These are phyloP conservation scores for Aphanocladium album DNA, from an alignment of 2,329 filamentous ascomycete genomes.

Conservation along the genomic window DNA sequence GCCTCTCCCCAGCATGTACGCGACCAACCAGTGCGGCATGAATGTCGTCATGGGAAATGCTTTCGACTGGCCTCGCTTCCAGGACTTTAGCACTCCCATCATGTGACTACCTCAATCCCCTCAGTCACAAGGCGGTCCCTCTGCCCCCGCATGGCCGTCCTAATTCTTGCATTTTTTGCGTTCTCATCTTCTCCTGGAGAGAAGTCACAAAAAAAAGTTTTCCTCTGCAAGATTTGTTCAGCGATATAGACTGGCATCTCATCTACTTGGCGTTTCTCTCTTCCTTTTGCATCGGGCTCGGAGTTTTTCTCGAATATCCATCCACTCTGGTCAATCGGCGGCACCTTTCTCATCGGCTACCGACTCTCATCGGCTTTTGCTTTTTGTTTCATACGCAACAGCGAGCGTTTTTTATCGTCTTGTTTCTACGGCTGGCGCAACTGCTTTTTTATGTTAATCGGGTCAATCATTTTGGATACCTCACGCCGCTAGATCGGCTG, in stretches of 20 bases:
- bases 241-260: conserved; percentile 33
- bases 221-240: conserved; percentile 23
- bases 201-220: conserved; percentile 21
- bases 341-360: conserved; percentile 16
- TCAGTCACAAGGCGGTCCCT: conserved; percentile 32
- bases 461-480: conserved; percentile 24
- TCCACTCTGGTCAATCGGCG: conserved; percentile 24
- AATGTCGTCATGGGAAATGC: conserved; percentile 62
- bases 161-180: conserved; percentile 27
- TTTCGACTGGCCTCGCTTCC: conserved; percentile 83
- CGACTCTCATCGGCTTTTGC: conserved; percentile 29
- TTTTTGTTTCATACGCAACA: conserved; percentile 26
- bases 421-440: conserved; percentile 20
- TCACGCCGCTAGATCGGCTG: conserved; percentile 47
- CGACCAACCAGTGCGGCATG: conserved; percentile 72
- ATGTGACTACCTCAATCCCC: conserved; percentile 66
- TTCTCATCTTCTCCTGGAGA: conserved; percentile 24
- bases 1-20: conserved; percentile 80
- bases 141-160: conserved; percentile 44
- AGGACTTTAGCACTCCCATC: conserved; percentile 71
- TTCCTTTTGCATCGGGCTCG: conserved; percentile 35
- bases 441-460: conserved; percentile 26
- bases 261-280: conserved; percentile 34
- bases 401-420: conserved; percentile 33
- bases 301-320: conserved; percentile 37